phyloP scores from a whole-genome alignment of 2,329 filamentous ascomycete genomes.

The Fusarium miscanthi region DNA sequence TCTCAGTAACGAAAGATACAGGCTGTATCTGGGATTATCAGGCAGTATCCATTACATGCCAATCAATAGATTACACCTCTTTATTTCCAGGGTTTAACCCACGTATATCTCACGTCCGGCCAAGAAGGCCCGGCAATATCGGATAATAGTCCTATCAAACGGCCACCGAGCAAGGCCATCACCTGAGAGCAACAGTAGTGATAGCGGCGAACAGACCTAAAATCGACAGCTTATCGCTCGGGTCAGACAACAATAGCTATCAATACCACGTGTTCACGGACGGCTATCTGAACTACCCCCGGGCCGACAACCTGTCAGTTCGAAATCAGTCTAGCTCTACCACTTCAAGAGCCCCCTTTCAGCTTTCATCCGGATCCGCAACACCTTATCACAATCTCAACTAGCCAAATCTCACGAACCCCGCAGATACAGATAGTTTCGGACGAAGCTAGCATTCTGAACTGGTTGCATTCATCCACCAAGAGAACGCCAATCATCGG shows the following conservation, averaged over 20 bases:
- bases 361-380: not conserved
- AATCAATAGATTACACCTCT: not conserved
- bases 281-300: not conserved
- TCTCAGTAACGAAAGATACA: rapidly evolving
- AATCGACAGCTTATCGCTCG: not conserved
- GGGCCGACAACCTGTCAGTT: not conserved
- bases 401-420: not conserved
- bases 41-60: rapidly evolving
- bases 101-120: not conserved
- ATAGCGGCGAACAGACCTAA: not conserved
- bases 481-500: not conserved
- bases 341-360: not conserved
- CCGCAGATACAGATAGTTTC: not conserved
- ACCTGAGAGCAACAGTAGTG: not conserved
- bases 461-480: not conserved
- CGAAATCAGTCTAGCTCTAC: not conserved
- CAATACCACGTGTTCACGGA: not conserved
- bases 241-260: not conserved
- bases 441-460: not conserved
- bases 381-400: not conserved
- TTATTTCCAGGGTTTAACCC: not conserved
- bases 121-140: not conserved
- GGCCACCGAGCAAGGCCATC: not conserved
- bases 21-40: not conserved
- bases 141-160: not conserved